Evolutionary conservation across 305 asterid genomes (phyloP), one percentile per base, ranked within the genome.

Genomic region (Solanum hybrid): DNA sequence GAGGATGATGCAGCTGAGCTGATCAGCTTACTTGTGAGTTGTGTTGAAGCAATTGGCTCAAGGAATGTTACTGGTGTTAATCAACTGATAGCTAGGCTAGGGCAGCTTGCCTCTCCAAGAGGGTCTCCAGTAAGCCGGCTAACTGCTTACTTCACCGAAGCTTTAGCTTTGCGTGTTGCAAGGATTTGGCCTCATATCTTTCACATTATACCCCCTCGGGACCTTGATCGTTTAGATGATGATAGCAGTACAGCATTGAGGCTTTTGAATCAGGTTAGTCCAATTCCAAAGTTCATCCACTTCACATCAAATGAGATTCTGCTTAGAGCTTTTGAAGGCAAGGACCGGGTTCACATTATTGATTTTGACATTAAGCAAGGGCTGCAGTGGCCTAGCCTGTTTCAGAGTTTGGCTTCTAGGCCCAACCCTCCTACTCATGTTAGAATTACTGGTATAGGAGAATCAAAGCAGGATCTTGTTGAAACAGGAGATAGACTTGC

Each of bases 341-440:
- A 96, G 80, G 98, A 96, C 76, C 89, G 96, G 83, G 95, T 97
- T 57, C 99, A 98, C 92, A 93, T 98, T 17, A 98, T 98, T n/a
- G 99, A 98, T 92, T 96, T 98, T 51, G 99, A 97, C 91, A 91
- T 96, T 15, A 96, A 95, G 93, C 99, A 97, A 91, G 99, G 99
- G 5, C 90, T 98, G 90, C 99, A 98, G 87, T 98, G 99, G 98
- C 99, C 99, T 22, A 92, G 98, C 81, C 65, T 98, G 90, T 94
- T 98, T 39, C 98, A 98, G 90, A 98, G 99, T 90, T 92, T 98
- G 93, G 98, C 98, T 57, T 91, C 95, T 3, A 92, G 98, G 93
- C 38, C 92, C 14, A 89, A 77, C 72, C 98, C 99, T 57, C 98
- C 99, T 4, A 92, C 94, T 93, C 99, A 97, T 86, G 94, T 97